Conservation (phyloP, 371 early-diverging fungal genomes). For the Saksenaea oblongispora region DNA sequence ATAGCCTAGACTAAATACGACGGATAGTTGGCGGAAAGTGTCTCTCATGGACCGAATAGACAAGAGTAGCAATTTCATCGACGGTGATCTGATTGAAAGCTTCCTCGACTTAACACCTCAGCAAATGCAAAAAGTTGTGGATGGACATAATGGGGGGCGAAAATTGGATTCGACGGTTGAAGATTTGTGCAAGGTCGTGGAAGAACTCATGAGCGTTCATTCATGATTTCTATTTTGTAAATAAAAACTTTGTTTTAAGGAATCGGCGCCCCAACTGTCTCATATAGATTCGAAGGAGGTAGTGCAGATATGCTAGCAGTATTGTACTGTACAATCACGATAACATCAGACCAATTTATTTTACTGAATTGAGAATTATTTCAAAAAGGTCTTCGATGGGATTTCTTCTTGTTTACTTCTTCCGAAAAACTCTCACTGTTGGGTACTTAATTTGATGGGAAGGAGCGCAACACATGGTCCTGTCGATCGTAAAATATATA, state of each 20-base stretch:
- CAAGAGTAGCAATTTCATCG: conserved; percentile 72
- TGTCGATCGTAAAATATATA: too few species aligned
- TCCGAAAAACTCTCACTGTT: too few species aligned
- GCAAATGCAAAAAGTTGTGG: conserved; percentile 66
- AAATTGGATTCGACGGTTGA: conserved; percentile 46
- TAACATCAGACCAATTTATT: too few species aligned
- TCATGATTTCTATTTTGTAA: conserved; percentile 23
- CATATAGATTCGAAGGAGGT: too few species aligned
- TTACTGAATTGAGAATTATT: too few species aligned
- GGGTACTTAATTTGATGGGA: too few species aligned
- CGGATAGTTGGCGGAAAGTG: conserved; percentile 69
- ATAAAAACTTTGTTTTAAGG: neutral
- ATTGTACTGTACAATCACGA: neutral
- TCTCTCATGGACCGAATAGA: conserved; percentile 55
- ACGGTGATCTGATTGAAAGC: conserved; percentile 90
- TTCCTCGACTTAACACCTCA: conserved; percentile 75
- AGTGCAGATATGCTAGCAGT: too few species aligned
- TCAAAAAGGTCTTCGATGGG: too few species aligned
- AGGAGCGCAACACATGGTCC: too few species aligned
- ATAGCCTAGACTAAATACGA: neutral
- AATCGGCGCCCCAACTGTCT: too few species aligned
- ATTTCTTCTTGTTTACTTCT: too few species aligned
- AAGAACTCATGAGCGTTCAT: conserved; percentile 51
- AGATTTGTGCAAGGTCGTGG: conserved; percentile 51
- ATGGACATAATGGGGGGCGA: conserved; percentile 48